Percentiles rank a stretch among this genome's conserved stretches.
Conservation (phyloP, 169 alveolate genomes). For the Blepharisma undulans region DNA sequence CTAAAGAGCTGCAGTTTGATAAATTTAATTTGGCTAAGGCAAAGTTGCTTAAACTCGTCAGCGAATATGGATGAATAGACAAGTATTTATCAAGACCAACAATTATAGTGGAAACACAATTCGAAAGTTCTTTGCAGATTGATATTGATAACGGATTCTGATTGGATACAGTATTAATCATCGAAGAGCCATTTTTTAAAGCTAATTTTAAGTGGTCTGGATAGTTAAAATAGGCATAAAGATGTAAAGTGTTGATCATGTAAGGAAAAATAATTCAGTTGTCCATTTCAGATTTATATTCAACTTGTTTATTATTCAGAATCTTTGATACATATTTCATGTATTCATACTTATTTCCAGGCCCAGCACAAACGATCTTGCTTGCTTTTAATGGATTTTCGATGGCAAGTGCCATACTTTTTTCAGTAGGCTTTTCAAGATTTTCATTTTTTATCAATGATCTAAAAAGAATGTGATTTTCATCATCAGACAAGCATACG, state of each 20-base stretch:
- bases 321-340: not conserved
- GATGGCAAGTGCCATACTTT: too few relatives aligned
- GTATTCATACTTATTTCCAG: not conserved
- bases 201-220: slow-evolving; percentile 9
- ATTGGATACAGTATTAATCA: not conserved
- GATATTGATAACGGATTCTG: not conserved
- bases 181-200: not conserved
- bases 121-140: not conserved
- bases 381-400: not conserved
- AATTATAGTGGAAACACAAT: not conserved
- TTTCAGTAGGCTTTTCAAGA: too few relatives aligned
- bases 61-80: not conserved
- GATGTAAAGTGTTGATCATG: slow-evolving; percentile 20
- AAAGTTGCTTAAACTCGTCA: not conserved
- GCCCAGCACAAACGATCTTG: not conserved
- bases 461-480: too few relatives aligned
- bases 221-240: not conserved
- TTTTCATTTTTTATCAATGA: too few relatives aligned
- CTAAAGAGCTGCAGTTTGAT: not conserved
- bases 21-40: not conserved
- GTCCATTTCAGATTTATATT: slow-evolving; percentile 13
- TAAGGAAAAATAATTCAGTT: not conserved
- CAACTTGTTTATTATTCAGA: not conserved
- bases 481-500: too few relatives aligned
- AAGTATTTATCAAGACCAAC: not conserved